Percentiles rank a stretch among this genome's conserved stretches.
Evolutionary conservation across 2,329 filamentous ascomycete species (phyloP).

Genomic region (Colletotrichum costaricense): DNA sequence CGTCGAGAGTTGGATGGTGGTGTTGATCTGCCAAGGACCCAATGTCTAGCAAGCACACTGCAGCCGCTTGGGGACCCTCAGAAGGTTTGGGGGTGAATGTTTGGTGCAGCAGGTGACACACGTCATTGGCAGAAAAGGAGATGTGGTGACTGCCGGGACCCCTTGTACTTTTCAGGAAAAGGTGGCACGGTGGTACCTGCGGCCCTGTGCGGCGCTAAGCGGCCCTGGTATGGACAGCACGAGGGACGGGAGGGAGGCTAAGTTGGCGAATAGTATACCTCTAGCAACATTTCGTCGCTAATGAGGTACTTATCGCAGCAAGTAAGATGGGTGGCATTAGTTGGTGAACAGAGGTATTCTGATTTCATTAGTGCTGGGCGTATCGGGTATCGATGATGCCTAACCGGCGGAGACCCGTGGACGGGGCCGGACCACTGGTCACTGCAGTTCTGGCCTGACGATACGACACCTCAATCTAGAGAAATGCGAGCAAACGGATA

Average conservation of each 20-base stretch:
- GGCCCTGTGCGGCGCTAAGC: conserved; percentile 35
- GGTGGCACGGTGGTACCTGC: conserved; percentile 34
- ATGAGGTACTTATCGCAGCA: not conserved
- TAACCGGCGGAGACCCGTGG: conserved; percentile 16
- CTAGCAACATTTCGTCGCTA: not conserved
- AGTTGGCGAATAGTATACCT: not conserved
- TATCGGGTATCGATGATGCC: conserved; percentile 35
- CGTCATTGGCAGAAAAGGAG: conserved; percentile 37
- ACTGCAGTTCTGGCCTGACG: conserved; percentile 26
- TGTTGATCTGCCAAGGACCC: conserved; percentile 27
- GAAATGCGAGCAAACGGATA: not conserved
- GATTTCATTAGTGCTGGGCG: not conserved
- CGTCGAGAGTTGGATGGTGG: conserved; percentile 15
- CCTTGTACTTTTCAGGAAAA: conserved; percentile 33
- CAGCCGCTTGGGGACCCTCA: conserved; percentile 34
- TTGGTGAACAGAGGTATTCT: not conserved
- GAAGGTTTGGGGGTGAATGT: conserved; percentile 36
- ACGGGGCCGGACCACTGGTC: conserved; percentile 19
- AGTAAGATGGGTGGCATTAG: not conserved
- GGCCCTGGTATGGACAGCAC: conserved; percentile 14
- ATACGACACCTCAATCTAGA: conserved; percentile 18
- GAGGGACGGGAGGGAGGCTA: not conserved
- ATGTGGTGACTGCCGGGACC: conserved; percentile 35
- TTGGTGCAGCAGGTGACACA: conserved; percentile 36
- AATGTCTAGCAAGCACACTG: conserved; percentile 1